Base-by-base conservation (phyloP, 441 rosid species). In the Eruca vesicaria region DNA sequence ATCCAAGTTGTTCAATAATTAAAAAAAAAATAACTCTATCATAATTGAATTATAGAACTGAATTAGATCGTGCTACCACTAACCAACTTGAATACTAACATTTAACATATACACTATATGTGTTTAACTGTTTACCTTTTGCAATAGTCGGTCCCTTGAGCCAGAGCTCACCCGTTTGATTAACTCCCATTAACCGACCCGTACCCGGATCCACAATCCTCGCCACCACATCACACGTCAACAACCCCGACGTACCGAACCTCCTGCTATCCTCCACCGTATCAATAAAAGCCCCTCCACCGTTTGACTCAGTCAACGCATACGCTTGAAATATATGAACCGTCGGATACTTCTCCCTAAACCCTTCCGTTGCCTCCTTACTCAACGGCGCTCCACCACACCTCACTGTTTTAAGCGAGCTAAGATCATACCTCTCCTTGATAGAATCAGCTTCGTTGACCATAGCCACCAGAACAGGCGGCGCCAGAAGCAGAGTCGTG, bases 351-450 rank as follows among this genome's bases (percentile, higher is more conserved):
- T 84, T 85, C 72, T 82, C 83, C 41, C 69, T 0, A 53, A 93
- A 93, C 72, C 93, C 94, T 9, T 91, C 96, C 33, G 83, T 86
- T 61, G 86, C 91, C 62, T 90, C 98, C 80, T 83, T 90, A 59
- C 97, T 86, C 71, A 93, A 85, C 26, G 98, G 91, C 1, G 98
- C 98, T 9, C 98, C 98, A 2, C 97, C 98, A 0, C 84, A 88
- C 68, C 88, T 15, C 28, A 86, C 86, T 50, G 74, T 68, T 5
- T 68, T 72, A 77, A 93, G 69, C 35, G 96, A 93, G 70, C 96
- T 86, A 79, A 90, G 56, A 63, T 93, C 86, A 66, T 93, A 87
- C 80, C 80, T 86, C 3, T 75, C 48, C 69, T 43, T 76, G 59
- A 93, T 80, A 79, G 76, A 66, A 73, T 82, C 89, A 0, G 90